Evolutionary conservation across 352 stramenopile species (phyloP), one percentile per base, ranked within the genome.

Genomic region (Phytophthora crassamura): DNA sequence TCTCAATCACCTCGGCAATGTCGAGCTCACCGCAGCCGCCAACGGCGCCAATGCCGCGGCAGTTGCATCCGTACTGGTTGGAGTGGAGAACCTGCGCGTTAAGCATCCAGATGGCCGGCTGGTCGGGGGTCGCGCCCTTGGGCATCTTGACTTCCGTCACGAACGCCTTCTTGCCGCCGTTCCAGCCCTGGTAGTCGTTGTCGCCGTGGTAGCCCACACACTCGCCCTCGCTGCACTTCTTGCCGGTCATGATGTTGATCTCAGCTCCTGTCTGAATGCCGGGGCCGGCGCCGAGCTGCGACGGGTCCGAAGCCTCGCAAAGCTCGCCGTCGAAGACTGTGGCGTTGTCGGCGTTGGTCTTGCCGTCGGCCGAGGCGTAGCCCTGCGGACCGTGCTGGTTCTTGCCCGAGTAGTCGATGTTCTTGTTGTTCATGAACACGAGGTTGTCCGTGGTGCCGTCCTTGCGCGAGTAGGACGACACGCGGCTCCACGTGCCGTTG

Each of bases 381-480:
- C 78, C 72, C 59, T 93, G 84, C 0, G 84, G 84, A 8, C 80
- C 74, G 49, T 80, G 75, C 11, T 45, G 4, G 32, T 59, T 57
- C n/a, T 56, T 41, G 5, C 62, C 70, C 10, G 58, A 71, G 56
- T 86, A 91, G 62, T 90, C 84, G 9, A 89, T 64, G 65, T 90
- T 90, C 72, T 77, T 78, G 72, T 93, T 93, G 78, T 88, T 88
- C 76, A 93, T 76, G 63, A 93, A 93, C 11, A 85, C 59, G 14
- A 93, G 50, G 68, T 93, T 93, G 5, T 76, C 71, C 1, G 66
- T 69, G 1, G 25, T 57, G 7, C 55, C 59, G 25, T 66, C 63
- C 32, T 65, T 41, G 15, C 74, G 60, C 1, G 51, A 75, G 72
- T 87, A 93, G 14, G 59, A 89, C 12, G 84, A 93, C 9, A 86